phyloP scores from a whole-genome alignment of 345 rosid species.

The Durio zibethinus region DNA sequence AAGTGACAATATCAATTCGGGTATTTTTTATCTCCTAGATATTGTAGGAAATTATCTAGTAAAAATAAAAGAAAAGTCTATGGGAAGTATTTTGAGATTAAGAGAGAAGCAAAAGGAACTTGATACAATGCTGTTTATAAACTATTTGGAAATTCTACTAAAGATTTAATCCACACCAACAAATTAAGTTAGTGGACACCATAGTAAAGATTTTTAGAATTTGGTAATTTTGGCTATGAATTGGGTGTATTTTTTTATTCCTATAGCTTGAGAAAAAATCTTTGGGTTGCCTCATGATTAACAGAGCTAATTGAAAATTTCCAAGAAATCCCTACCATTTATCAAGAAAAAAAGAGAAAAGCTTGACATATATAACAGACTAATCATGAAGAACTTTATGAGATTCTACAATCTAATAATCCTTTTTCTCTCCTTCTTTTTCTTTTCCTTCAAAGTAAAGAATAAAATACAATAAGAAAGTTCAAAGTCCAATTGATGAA shows the following conservation, averaged over 20 bases:
- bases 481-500: constrained; percentile 6
- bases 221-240: background rate
- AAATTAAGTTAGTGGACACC: background rate
- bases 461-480: constrained; percentile 20
- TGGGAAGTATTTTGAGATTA: background rate
- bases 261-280: background rate
- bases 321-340: background rate
- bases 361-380: constrained; percentile 11
- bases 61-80: too few species aligned
- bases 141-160: background rate
- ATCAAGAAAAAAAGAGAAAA: background rate
- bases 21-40: too few species aligned
- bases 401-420: constrained; percentile 24
- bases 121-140: background rate
- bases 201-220: background rate
- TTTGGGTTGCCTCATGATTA: constrained; percentile 11
- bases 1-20: too few species aligned
- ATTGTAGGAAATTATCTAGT: too few species aligned
- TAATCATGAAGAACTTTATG: constrained; percentile 24
- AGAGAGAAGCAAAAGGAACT: too few species aligned
- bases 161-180: background rate
- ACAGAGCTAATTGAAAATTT: background rate
- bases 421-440: background rate
- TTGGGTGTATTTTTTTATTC: background rate
- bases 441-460: constrained; percentile 18